phyloP scores from a whole-genome alignment of 176 grass and related monocot species.

The Oryza australiensis region DNA sequence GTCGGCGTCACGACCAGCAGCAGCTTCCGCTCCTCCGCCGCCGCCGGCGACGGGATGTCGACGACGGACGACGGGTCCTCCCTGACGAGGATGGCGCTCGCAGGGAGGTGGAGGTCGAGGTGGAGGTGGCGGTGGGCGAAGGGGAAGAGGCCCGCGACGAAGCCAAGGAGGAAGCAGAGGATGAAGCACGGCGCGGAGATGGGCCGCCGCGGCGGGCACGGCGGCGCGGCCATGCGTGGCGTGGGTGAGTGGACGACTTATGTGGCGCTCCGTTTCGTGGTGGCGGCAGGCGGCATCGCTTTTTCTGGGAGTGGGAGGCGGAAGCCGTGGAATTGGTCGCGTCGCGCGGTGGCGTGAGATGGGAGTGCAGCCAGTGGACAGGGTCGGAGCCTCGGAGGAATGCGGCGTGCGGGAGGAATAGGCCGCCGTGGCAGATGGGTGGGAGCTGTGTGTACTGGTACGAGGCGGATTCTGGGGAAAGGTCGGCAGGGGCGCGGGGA shows the following conservation, averaged over 20 bases:
- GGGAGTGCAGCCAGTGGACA: neutral
- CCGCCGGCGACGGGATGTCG: neutral
- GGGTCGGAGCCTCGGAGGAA: neutral
- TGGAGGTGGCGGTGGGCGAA: constrained; percentile 56
- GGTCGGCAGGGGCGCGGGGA: no score
- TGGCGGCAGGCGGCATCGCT: neutral
- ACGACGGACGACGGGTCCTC: neutral
- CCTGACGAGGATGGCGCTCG: neutral
- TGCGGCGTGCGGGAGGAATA: neutral
- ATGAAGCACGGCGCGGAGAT: constrained; percentile 55
- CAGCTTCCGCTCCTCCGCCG: constrained; percentile 15
- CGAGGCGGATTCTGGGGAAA: neutral
- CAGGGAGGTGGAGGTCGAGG: constrained; percentile 32
- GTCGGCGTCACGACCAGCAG: constrained; percentile 68
- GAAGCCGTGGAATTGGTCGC: constrained; percentile 24
- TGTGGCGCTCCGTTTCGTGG: neutral
- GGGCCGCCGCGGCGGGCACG: constrained; percentile 35
- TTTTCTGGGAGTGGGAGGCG: neutral
- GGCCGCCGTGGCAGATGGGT: neutral
- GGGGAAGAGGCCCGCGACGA: constrained; percentile 57
- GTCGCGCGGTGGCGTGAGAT: neutral
- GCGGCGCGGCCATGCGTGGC: constrained; percentile 9
- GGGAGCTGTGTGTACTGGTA: neutral
- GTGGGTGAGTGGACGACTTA: neutral
- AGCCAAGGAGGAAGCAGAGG: constrained; percentile 64